phyloP scores from a whole-genome alignment of 176 grass and related monocot genomes.

The Musa acuminata region DNA sequence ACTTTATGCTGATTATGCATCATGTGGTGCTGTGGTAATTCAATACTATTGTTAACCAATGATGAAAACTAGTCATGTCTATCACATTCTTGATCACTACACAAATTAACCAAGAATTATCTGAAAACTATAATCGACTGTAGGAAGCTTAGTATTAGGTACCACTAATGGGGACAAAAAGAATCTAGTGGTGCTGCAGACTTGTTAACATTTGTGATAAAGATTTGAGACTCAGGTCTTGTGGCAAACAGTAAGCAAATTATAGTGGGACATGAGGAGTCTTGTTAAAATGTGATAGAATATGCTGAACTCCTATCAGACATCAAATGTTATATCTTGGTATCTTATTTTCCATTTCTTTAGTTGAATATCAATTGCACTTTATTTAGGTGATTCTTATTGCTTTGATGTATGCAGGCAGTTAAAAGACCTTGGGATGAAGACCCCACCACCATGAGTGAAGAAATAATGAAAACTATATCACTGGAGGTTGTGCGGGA shows the following conservation, averaged over 20 bases:
- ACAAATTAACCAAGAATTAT: neutral
- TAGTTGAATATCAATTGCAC: neutral
- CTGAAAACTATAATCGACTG: neutral
- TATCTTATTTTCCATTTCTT: neutral
- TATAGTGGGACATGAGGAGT: no score
- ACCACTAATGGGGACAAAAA: no score
- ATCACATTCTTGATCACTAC: neutral
- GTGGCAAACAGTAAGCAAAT: no score
- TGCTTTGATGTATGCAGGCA: conserved; percentile 41
- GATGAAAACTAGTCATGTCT: neutral
- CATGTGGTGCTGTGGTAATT: neutral
- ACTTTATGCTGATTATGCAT: conserved; percentile 2
- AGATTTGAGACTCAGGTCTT: no score
- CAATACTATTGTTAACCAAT: neutral
- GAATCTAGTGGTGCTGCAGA: no score
- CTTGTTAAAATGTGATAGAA: neutral
- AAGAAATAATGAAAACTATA: conserved; percentile 94
- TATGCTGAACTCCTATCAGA: neutral
- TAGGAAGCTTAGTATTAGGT: no score
- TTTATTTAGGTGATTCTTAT: neutral
- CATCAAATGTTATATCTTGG: neutral
- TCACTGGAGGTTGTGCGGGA: conserved; percentile 89
- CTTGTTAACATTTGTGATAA: no score
- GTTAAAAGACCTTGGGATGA: conserved; percentile 92
- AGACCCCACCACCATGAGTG: conserved; percentile 68